These are phyloP conservation scores for Furcasterigmium sp. DNA, from an alignment of 2,329 filamentous ascomycete genomes.

Conservation along the genomic window DNA sequence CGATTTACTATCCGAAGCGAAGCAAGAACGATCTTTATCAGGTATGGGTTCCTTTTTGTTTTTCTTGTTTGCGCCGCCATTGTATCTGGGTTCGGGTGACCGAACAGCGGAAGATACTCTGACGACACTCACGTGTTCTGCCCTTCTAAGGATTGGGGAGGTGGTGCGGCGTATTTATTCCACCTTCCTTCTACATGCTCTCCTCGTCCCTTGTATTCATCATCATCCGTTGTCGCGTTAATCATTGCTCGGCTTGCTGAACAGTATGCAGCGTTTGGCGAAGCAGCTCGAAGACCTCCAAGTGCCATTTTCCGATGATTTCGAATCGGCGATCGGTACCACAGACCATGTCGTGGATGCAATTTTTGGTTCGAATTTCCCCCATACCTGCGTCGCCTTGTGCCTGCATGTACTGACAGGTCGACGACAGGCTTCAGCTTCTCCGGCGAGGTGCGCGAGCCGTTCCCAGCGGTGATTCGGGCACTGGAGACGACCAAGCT, in stretches of 20 bases:
- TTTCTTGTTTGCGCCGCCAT: neutral
- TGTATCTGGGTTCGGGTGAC: too few relatives aligned
- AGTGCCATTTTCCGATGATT: conserved; percentile 81
- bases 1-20: conserved; percentile 88
- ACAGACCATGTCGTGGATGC: conserved; percentile 85
- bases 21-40: conserved; percentile 87
- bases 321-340: conserved; percentile 57
- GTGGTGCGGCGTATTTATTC: conserved; percentile 1
- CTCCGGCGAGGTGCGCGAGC: conserved; percentile 84
- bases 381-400: neutral
- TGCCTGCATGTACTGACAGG: conserved; percentile 4
- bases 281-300: conserved; percentile 81
- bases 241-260: conserved; percentile 19
- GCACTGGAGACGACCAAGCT: conserved; percentile 67
- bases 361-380: conserved; percentile 65
- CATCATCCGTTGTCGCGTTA: neutral
- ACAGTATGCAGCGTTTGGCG: conserved; percentile 59
- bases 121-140: too few relatives aligned
- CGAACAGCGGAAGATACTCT: too few relatives aligned
- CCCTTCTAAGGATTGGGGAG: neutral
- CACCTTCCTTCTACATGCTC: neutral
- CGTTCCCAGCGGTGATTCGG: conserved; percentile 77
- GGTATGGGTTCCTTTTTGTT: conserved; percentile 36
- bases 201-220: neutral
- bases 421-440: conserved; percentile 72